Conservation (phyloP, 306 rosid genomes). For the Fragaria iinumae region DNA sequence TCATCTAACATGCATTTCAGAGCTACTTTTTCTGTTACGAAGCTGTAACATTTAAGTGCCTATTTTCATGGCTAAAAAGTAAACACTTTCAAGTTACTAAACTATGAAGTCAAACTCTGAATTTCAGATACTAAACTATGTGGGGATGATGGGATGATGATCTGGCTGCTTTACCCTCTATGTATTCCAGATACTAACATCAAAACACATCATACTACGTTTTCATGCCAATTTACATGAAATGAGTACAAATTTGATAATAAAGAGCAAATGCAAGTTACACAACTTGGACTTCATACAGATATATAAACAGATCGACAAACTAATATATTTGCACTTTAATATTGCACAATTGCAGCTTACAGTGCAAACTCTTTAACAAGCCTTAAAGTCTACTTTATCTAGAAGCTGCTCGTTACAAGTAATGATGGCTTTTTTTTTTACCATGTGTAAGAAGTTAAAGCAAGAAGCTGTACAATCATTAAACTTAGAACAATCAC, state of each 20-base stretch:
- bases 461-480: neutral
- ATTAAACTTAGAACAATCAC: neutral
- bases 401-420: neutral
- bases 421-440: neutral
- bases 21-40: no score
- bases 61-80: no score
- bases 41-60: no score
- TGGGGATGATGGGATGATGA: neutral
- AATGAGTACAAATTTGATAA: neutral
- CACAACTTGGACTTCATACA: conserved; percentile 4
- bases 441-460: neutral
- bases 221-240: conserved; percentile 2
- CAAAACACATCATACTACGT: neutral
- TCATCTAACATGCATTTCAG: no score
- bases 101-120: no score
- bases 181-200: neutral
- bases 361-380: neutral
- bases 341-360: conserved; percentile 13
- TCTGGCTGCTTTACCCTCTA: neutral
- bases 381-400: conserved; percentile 10
- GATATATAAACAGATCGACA: conserved; percentile 2
- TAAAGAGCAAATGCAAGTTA: neutral
- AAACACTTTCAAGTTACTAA: no score
- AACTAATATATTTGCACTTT: conserved; percentile 1
- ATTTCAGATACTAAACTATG: neutral